Conservation (phyloP, 2,329 filamentous ascomycete genomes). For the Trichophyton rubrum region DNA sequence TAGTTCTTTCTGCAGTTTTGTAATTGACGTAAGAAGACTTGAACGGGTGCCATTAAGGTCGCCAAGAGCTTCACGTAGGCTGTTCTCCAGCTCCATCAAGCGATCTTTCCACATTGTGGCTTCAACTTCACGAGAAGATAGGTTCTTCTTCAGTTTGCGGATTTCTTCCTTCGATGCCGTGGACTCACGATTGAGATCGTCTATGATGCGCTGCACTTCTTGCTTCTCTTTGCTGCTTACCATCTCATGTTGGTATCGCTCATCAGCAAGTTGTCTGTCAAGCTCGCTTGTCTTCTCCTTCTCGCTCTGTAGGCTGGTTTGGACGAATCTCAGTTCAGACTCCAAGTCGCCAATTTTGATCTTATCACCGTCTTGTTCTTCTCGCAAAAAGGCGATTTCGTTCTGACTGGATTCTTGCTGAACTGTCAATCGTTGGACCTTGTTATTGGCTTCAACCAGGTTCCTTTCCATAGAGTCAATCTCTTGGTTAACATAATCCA, state of each 20-base stretch:
- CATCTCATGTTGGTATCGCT: constrained; percentile 75
- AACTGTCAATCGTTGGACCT: constrained; percentile 74
- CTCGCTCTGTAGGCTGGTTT: constrained; percentile 70
- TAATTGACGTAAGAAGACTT: constrained; percentile 73
- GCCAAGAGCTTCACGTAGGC: constrained; percentile 72
- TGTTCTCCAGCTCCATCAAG: constrained; percentile 78
- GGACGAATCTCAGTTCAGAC: constrained; percentile 63
- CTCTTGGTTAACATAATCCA: constrained; percentile 74
- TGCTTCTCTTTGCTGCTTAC: constrained; percentile 83
- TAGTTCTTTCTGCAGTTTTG: constrained; percentile 75
- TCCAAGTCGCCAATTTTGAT: constrained; percentile 94
- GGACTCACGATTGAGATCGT: constrained; percentile 78
- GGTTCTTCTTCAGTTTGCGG: constrained; percentile 65
- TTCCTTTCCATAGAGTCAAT: constrained; percentile 74
- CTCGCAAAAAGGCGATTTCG: constrained; percentile 86
- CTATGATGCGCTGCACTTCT: constrained; percentile 84
- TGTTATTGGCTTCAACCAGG: constrained; percentile 71
- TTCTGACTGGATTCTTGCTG: constrained; percentile 86
- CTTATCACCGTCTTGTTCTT: constrained; percentile 95
- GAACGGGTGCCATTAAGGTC: constrained; percentile 78
- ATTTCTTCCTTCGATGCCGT: constrained; percentile 75
- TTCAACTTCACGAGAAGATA: constrained; percentile 76
- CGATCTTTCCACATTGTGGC: constrained; percentile 84
- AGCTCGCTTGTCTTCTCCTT: constrained; percentile 62
- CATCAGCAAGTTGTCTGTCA: constrained; percentile 61